phyloP scores from a whole-genome alignment of 306 rosid genomes.

The Phaseolus lunatus region DNA sequence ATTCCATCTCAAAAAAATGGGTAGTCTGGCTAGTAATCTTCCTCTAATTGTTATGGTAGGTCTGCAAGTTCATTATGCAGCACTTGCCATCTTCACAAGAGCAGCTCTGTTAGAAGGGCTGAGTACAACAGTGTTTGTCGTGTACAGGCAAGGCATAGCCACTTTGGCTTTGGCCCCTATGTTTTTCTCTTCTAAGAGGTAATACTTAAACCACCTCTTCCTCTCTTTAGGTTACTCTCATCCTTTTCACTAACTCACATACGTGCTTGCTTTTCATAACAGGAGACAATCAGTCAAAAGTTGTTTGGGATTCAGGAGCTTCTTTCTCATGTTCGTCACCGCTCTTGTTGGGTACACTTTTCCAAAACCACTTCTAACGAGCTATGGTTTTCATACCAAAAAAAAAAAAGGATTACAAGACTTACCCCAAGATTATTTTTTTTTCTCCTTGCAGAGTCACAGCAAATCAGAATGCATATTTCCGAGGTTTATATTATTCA shows the following conservation, averaged over 20 bases:
- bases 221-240: background rate
- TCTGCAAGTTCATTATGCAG: slow-evolving; percentile 62
- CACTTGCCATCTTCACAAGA: slow-evolving; percentile 63
- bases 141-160: slow-evolving; percentile 72
- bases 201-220: background rate
- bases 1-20: slow-evolving; percentile 42
- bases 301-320: slow-evolving; percentile 57
- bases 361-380: background rate
- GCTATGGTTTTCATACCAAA: background rate
- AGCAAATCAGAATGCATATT: slow-evolving; percentile 69
- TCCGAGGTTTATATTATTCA: slow-evolving; percentile 67
- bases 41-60: slow-evolving; percentile 64
- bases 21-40: slow-evolving; percentile 47
- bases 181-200: slow-evolving; percentile 51
- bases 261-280: slow-evolving; percentile 8
- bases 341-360: slow-evolving; percentile 66
- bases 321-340: slow-evolving; percentile 59
- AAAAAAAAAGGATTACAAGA: background rate
- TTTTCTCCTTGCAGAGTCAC: slow-evolving; percentile 57
- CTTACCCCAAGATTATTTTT: background rate
- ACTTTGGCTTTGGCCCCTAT: slow-evolving; percentile 65
- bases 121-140: slow-evolving; percentile 70
- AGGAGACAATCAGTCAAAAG: slow-evolving; percentile 54
- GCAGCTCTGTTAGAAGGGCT: slow-evolving; percentile 72
- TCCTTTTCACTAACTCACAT: background rate